Evolutionary conservation across 768 basidiomycete species (phyloP), one percentile per base, ranked within the genome.

Genomic region (Rhodotorula diobovata): DNA sequence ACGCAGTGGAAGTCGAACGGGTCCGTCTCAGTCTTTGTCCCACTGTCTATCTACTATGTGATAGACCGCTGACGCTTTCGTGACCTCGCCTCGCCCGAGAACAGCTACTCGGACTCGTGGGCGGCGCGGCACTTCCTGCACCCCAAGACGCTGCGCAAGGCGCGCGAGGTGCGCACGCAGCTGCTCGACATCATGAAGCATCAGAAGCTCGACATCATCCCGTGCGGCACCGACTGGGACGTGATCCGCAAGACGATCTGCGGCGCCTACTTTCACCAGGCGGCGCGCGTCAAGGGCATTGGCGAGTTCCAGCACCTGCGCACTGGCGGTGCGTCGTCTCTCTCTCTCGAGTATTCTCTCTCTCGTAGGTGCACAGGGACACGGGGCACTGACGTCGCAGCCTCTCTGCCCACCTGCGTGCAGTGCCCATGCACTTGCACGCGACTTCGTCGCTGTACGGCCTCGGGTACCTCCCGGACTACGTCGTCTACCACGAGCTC

Each of bases 131-230:
- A 99, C 80, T 99, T 98, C 83, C 80, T 98, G 62, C 96, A 99
- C 79, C 95, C 95, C 0, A 98, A 98, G 80, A 84, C 97, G 51
- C 85, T 99, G 46, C 85, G 95, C 53, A 99, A 99, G 81, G 90
- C 91, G 11, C 85, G 95, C 41, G 96, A 99, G 83, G 96, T 99
- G 48, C 87, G 96, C 41, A 86, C 85, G 6, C 96, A 99, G 82
- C 85, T 99, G 25, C 94, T 97, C 79, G 96, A 99, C 78, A 98
- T 99, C 80, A 97, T 97, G 93, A 95, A 96, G 78, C 90, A 91
- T 81, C 94, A 97, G 82, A 97, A 97, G 83, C 91, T 98, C 90
- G 90, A 90, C 59, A 81, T 92, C 32, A 86, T 91, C 76, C 92
- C 93, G 11, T 89, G 87, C 50, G 95, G 95, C 14, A 97, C 94